Evolutionary conservation across 2,329 filamentous ascomycete species (phyloP).

Genomic region (Ophiosphaerella narmari): DNA sequence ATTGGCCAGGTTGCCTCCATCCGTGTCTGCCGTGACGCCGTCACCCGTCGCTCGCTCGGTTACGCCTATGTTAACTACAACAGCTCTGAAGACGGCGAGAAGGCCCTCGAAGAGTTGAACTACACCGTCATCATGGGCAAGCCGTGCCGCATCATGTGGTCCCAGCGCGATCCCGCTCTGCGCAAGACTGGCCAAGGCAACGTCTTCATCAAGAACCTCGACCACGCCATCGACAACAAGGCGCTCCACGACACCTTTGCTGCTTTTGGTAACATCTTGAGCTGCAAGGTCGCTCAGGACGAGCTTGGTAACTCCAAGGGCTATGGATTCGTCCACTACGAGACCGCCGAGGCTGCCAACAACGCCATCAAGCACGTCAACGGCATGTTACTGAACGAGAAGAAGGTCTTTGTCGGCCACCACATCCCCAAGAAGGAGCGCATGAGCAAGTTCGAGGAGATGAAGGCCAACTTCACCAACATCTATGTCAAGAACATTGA

Average conservation of each 20-base stretch:
- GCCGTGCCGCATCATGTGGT: slow-evolving; percentile 99
- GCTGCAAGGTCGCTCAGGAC: slow-evolving; percentile 99
- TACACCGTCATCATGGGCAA: slow-evolving; percentile 99
- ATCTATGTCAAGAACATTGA: slow-evolving; percentile 99
- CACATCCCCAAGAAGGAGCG: slow-evolving; percentile 99
- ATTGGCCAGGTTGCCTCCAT: slow-evolving; percentile 99
- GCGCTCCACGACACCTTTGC: slow-evolving; percentile 98
- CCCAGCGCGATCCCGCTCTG: slow-evolving; percentile 96
- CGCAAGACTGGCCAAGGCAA: slow-evolving; percentile 99
- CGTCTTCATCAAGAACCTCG: slow-evolving; percentile 99
- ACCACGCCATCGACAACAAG: slow-evolving; percentile 99
- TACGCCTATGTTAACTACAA: slow-evolving; percentile 99
- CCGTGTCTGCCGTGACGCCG: slow-evolving; percentile 98
- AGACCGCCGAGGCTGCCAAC: slow-evolving; percentile 95
- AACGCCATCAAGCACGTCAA: slow-evolving; percentile 99
- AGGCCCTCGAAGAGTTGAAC: slow-evolving; percentile 98
- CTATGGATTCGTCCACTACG: slow-evolving; percentile 99
- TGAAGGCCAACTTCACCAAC: slow-evolving; percentile 99
- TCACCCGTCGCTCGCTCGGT: slow-evolving; percentile 96
- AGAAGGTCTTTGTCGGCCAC: slow-evolving; percentile 99
- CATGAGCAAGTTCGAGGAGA: slow-evolving; percentile 99
- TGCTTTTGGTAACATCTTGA: slow-evolving; percentile 98
- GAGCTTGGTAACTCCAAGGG: slow-evolving; percentile 97
- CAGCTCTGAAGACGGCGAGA: slow-evolving; percentile 93
- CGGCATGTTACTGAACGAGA: slow-evolving; percentile 99